Conservation (phyloP, 2,329 filamentous ascomycete species). For the Paracoccidioides lutzii region DNA sequence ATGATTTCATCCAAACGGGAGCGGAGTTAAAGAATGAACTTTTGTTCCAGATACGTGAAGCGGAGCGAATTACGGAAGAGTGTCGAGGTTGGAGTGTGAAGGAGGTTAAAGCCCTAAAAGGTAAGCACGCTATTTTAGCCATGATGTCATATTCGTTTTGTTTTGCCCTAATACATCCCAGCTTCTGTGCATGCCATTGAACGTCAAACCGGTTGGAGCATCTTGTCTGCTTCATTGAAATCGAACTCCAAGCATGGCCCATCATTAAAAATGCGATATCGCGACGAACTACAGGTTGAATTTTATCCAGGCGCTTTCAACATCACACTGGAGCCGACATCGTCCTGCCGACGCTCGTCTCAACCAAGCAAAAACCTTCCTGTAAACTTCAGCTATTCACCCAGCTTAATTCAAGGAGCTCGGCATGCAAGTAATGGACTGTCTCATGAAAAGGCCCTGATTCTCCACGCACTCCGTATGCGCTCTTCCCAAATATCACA, state of each 20-base stretch:
- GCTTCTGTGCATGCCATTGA: conserved; percentile 30
- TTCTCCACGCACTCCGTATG: conserved; percentile 30
- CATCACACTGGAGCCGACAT: conserved; percentile 4
- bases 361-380: conserved; percentile 14
- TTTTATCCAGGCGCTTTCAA: conserved; percentile 30
- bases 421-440: conserved; percentile 10
- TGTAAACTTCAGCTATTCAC: conserved; percentile 24
- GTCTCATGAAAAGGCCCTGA: conserved; percentile 28
- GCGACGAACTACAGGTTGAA: conserved; percentile 28
- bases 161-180: conserved; percentile 9
- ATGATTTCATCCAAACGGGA: conserved; percentile 49
- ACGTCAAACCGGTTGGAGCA: conserved; percentile 32
- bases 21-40: conserved; percentile 56
- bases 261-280: conserved; percentile 30
- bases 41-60: conserved; percentile 62
- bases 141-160: neutral
- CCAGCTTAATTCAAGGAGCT: conserved; percentile 11
- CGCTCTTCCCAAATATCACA: conserved; percentile 26
- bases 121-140: conserved; percentile 34
- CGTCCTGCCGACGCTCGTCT: conserved; percentile 2
- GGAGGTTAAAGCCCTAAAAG: conserved; percentile 69
- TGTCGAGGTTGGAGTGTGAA: conserved; percentile 77
- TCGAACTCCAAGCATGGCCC: conserved; percentile 20
- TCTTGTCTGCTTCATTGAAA: conserved; percentile 24
- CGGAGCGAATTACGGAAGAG: conserved; percentile 73